These are phyloP conservation scores for Eleusine indica DNA, from an alignment of 176 grass and related monocot genomes.

Conservation along the genomic window DNA sequence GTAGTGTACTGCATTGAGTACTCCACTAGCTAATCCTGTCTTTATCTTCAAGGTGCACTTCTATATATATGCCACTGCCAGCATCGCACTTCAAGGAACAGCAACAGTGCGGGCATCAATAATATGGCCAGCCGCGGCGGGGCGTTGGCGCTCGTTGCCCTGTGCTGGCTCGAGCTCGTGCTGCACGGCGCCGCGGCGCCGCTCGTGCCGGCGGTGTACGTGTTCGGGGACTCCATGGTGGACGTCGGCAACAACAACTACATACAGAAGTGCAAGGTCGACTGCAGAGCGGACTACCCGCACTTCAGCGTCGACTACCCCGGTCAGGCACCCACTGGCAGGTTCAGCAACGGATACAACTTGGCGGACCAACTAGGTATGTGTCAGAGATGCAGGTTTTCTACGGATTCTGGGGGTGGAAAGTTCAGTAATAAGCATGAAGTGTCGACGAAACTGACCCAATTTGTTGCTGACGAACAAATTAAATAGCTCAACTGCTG, in stretches of 20 bases:
- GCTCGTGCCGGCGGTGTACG: constrained; percentile 69
- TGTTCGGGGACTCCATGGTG: constrained; percentile 87
- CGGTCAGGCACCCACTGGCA: constrained; percentile 47
- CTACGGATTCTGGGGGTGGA: neutral
- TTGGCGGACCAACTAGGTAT: constrained; percentile 73
- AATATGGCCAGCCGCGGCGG: constrained; percentile 12
- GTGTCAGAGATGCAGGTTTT: too few species aligned
- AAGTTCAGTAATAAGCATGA: neutral
- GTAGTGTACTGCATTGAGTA: neutral
- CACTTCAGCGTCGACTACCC: constrained; percentile 68
- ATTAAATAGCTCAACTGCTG: constrained; percentile 45
- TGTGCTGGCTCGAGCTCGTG: constrained; percentile 36
- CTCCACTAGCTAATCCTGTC: neutral
- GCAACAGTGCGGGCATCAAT: too few species aligned
- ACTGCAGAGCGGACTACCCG: constrained; percentile 58
- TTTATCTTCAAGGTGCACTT: neutral
- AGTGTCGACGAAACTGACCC: neutral
- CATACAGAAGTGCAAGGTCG: neutral
- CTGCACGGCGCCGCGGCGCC: neutral
- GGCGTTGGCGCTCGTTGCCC: neutral
- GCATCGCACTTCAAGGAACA: neutral
- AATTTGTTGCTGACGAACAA: neutral
- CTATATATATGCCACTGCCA: constrained; percentile 10
- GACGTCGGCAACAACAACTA: constrained; percentile 93
- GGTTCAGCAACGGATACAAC: constrained; percentile 94